Evolutionary conservation across 441 rosid species (phyloP), one percentile per base, ranked within the genome.

Genomic region (Capsella rubella): DNA sequence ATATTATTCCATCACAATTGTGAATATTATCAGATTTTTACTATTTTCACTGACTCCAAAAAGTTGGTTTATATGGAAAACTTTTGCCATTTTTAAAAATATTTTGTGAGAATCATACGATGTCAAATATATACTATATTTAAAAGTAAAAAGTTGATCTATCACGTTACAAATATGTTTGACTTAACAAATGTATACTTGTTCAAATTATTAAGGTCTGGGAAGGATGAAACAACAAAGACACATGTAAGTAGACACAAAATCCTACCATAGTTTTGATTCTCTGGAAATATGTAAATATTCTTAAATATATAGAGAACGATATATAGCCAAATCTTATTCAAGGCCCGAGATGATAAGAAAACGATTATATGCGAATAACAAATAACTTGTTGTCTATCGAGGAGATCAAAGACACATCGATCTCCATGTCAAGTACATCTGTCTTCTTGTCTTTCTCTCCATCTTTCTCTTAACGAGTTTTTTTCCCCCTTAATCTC

Each of bases 371-470:
- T 71, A 43, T 59, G 45, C 54, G 64, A 77, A 66, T 58, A 59
- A 28, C 53, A 72, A 34, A 25, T 56, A 25, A 16, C 32, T 77
- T 59, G 69, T 59, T 72, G 57, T 64, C 16, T 21, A 60, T 43
- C 80, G 80, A 72, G 68, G 69, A 60, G 73, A 72, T 77, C 73
- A 72, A 21, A 72, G 77, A 52, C 80, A 72, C 37, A 77, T 72
- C 25, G 25, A 21, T 21, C 69, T 77, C 29, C 53, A 43, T 58
- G 77, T 68, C 73, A 52, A 72, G 74, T 60, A 60, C 81, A 78
- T 67, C 81, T 78, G 81, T 78, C 81, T 72, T 61, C 59, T 72
- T 72, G 69, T 78, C 65, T 46, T 53, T 64, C 66, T 64, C 68
- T 43, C 47, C 21, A n/a, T 52, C 14, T 49, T 54, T 62, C 12